Conservation (phyloP, 2,329 filamentous ascomycete genomes). For the Aspergillus felis region DNA sequence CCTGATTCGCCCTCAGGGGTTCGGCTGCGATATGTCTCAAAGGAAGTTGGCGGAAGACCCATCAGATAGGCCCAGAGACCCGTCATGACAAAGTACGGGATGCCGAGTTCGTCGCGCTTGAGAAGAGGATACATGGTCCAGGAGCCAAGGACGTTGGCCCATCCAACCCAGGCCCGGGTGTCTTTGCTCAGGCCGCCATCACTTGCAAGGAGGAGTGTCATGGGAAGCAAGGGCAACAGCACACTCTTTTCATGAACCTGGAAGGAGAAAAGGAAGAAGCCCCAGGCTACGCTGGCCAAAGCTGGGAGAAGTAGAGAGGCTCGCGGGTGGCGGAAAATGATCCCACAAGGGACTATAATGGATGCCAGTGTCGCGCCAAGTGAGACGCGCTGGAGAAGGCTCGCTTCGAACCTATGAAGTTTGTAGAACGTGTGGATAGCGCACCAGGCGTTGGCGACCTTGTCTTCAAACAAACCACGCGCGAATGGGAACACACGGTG, state of each 20-base stretch:
- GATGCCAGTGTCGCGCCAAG: constrained; percentile 69
- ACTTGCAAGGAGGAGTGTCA: constrained; percentile 80
- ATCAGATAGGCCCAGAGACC: constrained; percentile 89
- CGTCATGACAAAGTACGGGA: constrained; percentile 82
- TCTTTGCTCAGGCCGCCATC: constrained; percentile 72
- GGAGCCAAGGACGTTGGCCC: constrained; percentile 80
- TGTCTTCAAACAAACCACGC: constrained; percentile 95
- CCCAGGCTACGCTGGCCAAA: constrained; percentile 84
- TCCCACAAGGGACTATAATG: constrained; percentile 72
- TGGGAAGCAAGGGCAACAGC: constrained; percentile 83
- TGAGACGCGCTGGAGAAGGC: constrained; percentile 71
- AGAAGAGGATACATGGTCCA: constrained; percentile 96
- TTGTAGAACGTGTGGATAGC: constrained; percentile 86
- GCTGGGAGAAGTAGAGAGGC: constrained; percentile 75
- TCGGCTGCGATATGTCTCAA: constrained; percentile 62
- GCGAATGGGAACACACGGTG: constrained; percentile 96
- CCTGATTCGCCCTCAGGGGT: constrained; percentile 27
- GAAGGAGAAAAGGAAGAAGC: constrained; percentile 95
- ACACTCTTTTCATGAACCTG: constrained; percentile 99
- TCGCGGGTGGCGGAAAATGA: constrained; percentile 74
- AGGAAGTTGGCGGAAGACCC: constrained; percentile 74
- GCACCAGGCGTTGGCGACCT: constrained; percentile 98
- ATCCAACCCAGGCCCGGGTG: constrained; percentile 87
- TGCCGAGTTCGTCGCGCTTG: constrained; percentile 72
- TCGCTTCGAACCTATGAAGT: constrained; percentile 67